Evolutionary conservation across 345 rosid species (phyloP), one percentile per base, ranked within the genome.

Genomic region (Gossypium ekmanianum): DNA sequence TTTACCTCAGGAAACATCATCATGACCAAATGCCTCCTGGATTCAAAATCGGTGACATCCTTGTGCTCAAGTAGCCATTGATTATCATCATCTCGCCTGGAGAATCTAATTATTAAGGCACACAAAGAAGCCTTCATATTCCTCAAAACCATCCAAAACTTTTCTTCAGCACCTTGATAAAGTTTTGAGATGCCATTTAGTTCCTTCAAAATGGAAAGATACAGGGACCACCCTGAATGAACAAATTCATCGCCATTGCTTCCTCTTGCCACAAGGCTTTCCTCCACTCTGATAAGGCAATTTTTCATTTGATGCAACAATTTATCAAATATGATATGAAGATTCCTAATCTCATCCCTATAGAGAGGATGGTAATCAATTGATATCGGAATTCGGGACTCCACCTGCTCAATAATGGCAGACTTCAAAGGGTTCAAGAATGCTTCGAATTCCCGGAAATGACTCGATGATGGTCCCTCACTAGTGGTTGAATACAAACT

Each of bases 21-120:
- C 99, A 95, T 84, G 71, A 83, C 87, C 83, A 94, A 85, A 88
- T 85, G 95, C 81, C 93, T 89, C 81, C 98, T 86, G 39, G 91
- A 85, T 74, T 91, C 93, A 88, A 90, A 95, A 83, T 88, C 79
- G 17, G 91, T 89, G 20, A 90, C 89, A 68, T 91, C 96, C 87
- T 80, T 95, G 50, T 82, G 88, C 72, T 82, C 88, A 78, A 89
- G 92, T 81, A 95, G 86, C 99, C 99, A 95, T 47, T 71, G 70
- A 83, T 90, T 80, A 80, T 91, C 98, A 75, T 91, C 92, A 34
- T 67, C 88, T 74, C 93, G 82, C 79, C 81, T 90, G 2, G 94
- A 88, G 74, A 76, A 90, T 75, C 79, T 90, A 70, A 86, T 24
- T 79, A 95, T 82, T 12, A 95, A 80, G 11, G 80, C 81, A 55